These are phyloP conservation scores for Kernera saxatilis DNA, from an alignment of 345 rosid genomes.

Conservation along the genomic window DNA sequence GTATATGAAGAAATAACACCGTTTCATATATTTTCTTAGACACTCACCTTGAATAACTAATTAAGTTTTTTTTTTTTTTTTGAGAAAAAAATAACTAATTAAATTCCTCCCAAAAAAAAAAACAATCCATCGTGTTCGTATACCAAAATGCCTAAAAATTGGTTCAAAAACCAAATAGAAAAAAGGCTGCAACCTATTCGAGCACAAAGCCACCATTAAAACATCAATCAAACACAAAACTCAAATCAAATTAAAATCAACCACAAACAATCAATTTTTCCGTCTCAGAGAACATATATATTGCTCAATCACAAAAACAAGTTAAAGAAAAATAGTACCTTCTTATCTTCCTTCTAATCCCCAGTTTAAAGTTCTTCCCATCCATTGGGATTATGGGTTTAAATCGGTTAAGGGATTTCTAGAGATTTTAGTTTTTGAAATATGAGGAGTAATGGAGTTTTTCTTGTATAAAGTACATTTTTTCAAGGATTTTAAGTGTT, in stretches of 20 bases:
- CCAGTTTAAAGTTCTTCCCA: background rate
- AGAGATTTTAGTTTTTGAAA: background rate
- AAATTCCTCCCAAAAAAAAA: too few relatives aligned
- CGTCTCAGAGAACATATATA: background rate
- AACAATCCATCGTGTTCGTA: too few relatives aligned
- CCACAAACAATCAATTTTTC: background rate
- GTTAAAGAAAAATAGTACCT: background rate
- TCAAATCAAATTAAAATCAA: background rate
- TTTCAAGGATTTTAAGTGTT: background rate
- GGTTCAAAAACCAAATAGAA: too few relatives aligned
- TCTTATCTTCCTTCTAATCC: background rate
- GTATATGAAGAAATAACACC: too few relatives aligned
- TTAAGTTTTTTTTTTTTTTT: too few relatives aligned
- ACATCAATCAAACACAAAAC: background rate
- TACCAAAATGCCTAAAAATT: too few relatives aligned
- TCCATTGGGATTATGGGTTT: constrained; percentile 5
- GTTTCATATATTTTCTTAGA: too few relatives aligned
- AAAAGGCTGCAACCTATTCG: background rate
- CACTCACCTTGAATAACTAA: too few relatives aligned
- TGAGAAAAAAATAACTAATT: too few relatives aligned
- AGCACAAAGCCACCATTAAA: background rate
- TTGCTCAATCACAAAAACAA: background rate
- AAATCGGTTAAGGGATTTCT: background rate
- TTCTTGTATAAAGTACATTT: background rate
- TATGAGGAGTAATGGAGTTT: background rate